Evolutionary conservation across 202 grass and related monocot species (phyloP).

Genomic region (Brachypodium distachyon): DNA sequence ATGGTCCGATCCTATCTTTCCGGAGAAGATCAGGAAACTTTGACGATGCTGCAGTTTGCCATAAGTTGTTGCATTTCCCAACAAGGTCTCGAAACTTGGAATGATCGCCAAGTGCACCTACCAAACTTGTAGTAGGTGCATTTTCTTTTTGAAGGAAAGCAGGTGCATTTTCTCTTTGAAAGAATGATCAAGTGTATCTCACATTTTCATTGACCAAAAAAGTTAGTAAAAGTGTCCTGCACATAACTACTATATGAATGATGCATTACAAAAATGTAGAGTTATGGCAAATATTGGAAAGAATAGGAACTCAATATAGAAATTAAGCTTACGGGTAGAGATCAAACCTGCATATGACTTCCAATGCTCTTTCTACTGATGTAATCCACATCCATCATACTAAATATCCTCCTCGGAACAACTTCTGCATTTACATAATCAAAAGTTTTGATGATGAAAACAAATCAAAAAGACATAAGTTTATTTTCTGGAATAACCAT

Average conservation of each 20-base stretch:
- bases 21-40: neutral
- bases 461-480: neutral
- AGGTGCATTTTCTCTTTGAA: too few species aligned
- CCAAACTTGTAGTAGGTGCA: too few species aligned
- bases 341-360: slow-evolving; percentile 61
- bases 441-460: neutral
- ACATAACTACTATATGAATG: neutral
- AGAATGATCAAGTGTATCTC: too few species aligned
- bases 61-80: neutral
- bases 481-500: neutral
- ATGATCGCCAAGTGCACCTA: too few species aligned
- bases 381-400: slow-evolving; percentile 44
- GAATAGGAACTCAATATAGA: neutral
- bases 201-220: neutral
- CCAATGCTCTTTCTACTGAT: slow-evolving; percentile 44
- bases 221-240: neutral
- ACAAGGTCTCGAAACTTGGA: too few species aligned
- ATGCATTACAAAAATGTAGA: neutral
- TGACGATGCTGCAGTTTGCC: neutral
- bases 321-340: neutral
- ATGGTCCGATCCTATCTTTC: neutral
- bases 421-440: slow-evolving; percentile 27
- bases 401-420: slow-evolving; percentile 53
- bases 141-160: too few species aligned
- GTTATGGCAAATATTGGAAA: neutral